Conservation (phyloP, 495 filamentous ascomycete genomes). For the Thermothielavioides terrestris region DNA sequence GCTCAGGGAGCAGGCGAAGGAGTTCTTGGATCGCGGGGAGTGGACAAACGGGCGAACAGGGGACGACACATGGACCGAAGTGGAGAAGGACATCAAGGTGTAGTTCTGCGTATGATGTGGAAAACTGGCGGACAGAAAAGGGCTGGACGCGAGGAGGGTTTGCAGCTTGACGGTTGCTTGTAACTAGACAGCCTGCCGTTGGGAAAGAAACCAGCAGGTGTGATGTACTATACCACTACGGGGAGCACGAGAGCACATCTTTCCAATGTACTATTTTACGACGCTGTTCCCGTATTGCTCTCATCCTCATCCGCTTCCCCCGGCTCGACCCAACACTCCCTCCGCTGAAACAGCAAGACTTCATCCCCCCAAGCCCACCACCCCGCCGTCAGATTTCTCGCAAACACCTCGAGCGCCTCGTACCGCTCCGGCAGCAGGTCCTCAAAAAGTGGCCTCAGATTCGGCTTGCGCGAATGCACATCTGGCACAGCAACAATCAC, state of each 20-base stretch:
- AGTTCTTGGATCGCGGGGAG: slow-evolving; percentile 23
- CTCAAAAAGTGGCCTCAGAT: slow-evolving; percentile 39
- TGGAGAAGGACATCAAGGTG: slow-evolving; percentile 14
- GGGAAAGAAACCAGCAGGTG: background rate
- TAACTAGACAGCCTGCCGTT: background rate
- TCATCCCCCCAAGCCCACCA: slow-evolving; percentile 93
- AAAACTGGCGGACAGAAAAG: slow-evolving; percentile 11
- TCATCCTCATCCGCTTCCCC: background rate
- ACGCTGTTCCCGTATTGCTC: background rate
- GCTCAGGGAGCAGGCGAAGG: slow-evolving; percentile 27
- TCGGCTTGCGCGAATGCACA: slow-evolving; percentile 84
- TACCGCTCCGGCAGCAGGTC: slow-evolving; percentile 42
- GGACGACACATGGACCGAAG: slow-evolving; percentile 28
- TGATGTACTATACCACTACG: slow-evolving; percentile 14
- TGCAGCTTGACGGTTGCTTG: background rate
- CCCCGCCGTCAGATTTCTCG: slow-evolving; percentile 70
- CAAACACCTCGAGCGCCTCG: slow-evolving; percentile 75
- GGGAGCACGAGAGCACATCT: background rate
- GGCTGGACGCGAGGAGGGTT: background rate
- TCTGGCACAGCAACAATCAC: slow-evolving; percentile 78
- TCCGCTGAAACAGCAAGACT: slow-evolving; percentile 67
- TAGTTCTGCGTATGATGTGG: background rate
- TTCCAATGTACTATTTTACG: slow-evolving; percentile 4
- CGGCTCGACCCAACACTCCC: slow-evolving; percentile 52
- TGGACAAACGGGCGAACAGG: slow-evolving; percentile 36